A percentile compares a stretch with the other conserved stretches of the same genome.
Evolutionary conservation across 768 basidiomycete genomes (phyloP).

Genomic region (Calocybe indica): DNA sequence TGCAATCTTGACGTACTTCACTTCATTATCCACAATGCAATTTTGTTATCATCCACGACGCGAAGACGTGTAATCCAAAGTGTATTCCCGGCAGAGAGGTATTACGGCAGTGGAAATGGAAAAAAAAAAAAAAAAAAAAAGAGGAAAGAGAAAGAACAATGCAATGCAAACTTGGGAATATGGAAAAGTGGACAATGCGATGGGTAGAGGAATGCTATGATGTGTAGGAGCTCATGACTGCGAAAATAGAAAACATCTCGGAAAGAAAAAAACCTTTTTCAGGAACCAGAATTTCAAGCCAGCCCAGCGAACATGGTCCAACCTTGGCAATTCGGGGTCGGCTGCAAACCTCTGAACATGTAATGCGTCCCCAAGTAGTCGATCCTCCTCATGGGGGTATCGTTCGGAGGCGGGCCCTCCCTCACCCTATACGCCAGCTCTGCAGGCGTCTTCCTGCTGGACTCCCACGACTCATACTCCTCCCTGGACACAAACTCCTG

Average conservation of each 20-base stretch:
- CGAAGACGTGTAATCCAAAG: neutral
- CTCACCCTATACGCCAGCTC: slow-evolving; percentile 23
- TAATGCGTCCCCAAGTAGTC: slow-evolving; percentile 45
- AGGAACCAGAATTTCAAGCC: slow-evolving; percentile 1
- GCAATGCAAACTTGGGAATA: neutral
- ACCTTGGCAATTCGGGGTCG: slow-evolving; percentile 40
- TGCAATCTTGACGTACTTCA: too few species aligned
- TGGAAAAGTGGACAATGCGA: neutral
- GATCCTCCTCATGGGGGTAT: slow-evolving; percentile 26
- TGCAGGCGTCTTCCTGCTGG: slow-evolving; percentile 24
- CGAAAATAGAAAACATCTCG: too few species aligned
- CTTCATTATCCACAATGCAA: too few species aligned
- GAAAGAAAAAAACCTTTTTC: neutral
- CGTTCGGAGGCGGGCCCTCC: slow-evolving; percentile 3
- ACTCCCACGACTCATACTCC: slow-evolving; percentile 31
- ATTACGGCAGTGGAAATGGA: neutral
- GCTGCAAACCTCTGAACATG: slow-evolving; percentile 49
- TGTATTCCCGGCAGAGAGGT: neutral
- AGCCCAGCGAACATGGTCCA: slow-evolving; percentile 30
- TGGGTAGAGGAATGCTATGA: too few species aligned
- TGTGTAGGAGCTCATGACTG: too few species aligned
- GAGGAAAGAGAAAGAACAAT: neutral
- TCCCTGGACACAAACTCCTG: slow-evolving; percentile 23
- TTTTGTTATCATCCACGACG: neutral
- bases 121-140: neutral